Evolutionary conservation across 139 green algal species (phyloP), one percentile per base, ranked within the genome.

Genomic region (Chlamydomonas sp.): DNA sequence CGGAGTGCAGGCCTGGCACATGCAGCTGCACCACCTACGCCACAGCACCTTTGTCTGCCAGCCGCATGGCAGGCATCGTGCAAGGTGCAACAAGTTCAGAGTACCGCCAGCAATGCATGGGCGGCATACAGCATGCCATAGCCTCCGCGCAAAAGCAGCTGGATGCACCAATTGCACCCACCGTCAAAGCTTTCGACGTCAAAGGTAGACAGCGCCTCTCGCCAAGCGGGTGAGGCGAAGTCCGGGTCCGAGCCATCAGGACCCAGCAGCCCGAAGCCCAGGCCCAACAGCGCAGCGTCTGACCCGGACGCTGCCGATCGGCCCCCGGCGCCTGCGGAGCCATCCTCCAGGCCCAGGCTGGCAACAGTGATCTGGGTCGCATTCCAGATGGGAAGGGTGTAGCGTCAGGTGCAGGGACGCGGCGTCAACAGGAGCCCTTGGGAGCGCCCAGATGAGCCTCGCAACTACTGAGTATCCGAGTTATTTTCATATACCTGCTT

Each of bases 221-320:
- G 69, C 83, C 83, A 87, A n/a, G 83, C 83, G 5, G 83, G 83
- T 0, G 73, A 87, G 3, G 62, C 16, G 4, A 87, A 87, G 31
- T 87, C 83, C 0, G 83, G 83, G 62, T 87, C 83, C 15, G 17
- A 2, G 10, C 31, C 83, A 15, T 75, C 83, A 5, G 18, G 6
- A 15, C n/a, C 73, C 49, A 75, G 31, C 2, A 61, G 73, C 5
- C 80, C 58, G 18, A 77, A 59, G 57, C 31, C 31, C 31, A 49
- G 31, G 31, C 31, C 31, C 31, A 68, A 20, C 14, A 15, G 57
- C 57, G 15, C 15, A 4, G 5, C 60, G 3, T 3, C 31, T 71
- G 61, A 73, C 2, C 64, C 72, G n/a, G n/a, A 10, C 2, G 4
- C 83, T 10, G 9, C 31, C 59, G 20, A 80, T 1, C 2, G 67